phyloP scores from a whole-genome alignment of 73 alveolate genomes.

The Blepharisma japonicum region DNA sequence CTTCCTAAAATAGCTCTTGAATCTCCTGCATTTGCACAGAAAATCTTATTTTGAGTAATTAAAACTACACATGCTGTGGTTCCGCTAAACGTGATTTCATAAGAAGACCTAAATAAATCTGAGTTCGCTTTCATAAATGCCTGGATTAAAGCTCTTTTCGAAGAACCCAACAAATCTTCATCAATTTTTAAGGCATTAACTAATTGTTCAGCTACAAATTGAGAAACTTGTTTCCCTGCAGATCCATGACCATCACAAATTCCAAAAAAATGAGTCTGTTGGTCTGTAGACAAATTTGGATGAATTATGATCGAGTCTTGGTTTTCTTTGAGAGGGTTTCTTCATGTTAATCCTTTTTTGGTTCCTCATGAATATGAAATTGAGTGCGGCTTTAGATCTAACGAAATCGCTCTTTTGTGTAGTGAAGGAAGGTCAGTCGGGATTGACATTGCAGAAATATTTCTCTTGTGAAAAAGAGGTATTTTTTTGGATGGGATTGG shows the following conservation, averaged over 20 bases:
- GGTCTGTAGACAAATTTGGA: slow-evolving; percentile 45
- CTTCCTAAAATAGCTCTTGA: slow-evolving; percentile 76
- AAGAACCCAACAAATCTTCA: neutral
- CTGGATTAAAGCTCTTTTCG: slow-evolving; percentile 18
- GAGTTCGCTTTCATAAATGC: neutral
- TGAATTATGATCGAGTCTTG: slow-evolving; percentile 62
- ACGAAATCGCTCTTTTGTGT: no score
- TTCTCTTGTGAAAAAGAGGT: no score
- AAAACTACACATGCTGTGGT: slow-evolving; percentile 40
- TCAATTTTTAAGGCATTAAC: slow-evolving; percentile 29
- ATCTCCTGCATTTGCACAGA: slow-evolving; percentile 59
- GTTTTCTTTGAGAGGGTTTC: slow-evolving; percentile 30
- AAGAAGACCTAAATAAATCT: neutral
- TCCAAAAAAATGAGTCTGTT: slow-evolving; percentile 53
- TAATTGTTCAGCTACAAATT: slow-evolving; percentile 38
- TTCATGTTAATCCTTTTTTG: neutral
- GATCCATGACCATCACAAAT: slow-evolving; percentile 70
- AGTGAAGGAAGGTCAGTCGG: no score
- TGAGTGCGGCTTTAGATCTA: no score
- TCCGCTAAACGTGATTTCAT: slow-evolving; percentile 53
- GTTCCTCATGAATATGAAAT: neutral
- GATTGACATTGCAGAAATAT: no score
- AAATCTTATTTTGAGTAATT: slow-evolving; percentile 54
- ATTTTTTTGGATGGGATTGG: no score
- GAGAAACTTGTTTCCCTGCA: slow-evolving; percentile 56